These are phyloP conservation scores for Hirschfeldia incana DNA, from an alignment of 345 rosid species.

Conservation along the genomic window DNA sequence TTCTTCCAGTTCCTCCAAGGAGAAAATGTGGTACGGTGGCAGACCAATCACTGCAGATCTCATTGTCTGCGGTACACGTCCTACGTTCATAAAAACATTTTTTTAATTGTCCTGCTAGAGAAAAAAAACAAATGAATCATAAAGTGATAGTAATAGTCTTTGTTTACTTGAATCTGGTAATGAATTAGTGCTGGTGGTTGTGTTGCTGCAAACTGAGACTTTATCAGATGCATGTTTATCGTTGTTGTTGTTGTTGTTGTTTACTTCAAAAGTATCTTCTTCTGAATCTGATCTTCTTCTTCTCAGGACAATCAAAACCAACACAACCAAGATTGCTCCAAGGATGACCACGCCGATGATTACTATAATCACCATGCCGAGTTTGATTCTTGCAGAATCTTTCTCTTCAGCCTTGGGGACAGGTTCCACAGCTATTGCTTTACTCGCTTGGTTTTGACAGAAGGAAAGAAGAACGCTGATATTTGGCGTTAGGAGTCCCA, in stretches of 20 bases:
- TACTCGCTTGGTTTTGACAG: conserved; percentile 75
- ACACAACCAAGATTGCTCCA: conserved; percentile 41
- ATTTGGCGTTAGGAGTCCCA: conserved; percentile 42
- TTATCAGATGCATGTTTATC: conserved; percentile 49
- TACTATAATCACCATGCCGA: conserved; percentile 57
- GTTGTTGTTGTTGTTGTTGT: conserved; percentile 25
- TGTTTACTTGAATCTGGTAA: conserved; percentile 60
- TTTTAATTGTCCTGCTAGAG: not conserved
- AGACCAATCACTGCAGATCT: conserved; percentile 82
- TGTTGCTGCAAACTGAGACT: conserved; percentile 49
- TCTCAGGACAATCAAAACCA: conserved; percentile 48
- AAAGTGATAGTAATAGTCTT: not conserved
- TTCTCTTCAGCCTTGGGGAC: conserved; percentile 39
- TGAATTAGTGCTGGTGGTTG: conserved; percentile 50
- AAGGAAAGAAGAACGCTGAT: conserved; percentile 66
- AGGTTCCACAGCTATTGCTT: conserved; percentile 79
- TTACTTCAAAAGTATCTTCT: conserved; percentile 37
- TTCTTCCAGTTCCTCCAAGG: conserved; percentile 82
- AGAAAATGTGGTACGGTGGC: conserved; percentile 66
- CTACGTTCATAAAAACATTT: conserved; percentile 41
- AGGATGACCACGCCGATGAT: conserved; percentile 57
- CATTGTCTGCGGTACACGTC: conserved; percentile 84
- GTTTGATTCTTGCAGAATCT: conserved; percentile 37
- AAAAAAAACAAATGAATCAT: not conserved
- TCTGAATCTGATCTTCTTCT: conserved; percentile 42